Base-by-base conservation (phyloP, 83 land plant species). In the Picea abies region DNA sequence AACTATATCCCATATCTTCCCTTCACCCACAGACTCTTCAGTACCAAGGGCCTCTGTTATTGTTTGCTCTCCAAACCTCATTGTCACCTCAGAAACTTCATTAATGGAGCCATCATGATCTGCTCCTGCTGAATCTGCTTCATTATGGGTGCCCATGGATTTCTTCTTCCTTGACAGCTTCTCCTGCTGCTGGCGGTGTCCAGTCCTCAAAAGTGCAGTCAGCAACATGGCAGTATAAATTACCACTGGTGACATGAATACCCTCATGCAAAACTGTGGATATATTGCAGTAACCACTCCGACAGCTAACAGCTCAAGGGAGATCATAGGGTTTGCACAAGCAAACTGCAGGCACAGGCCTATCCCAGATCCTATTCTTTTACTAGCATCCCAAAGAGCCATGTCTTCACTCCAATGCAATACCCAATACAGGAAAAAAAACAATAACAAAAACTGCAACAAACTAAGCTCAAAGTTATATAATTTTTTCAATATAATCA, bases 211-310 rank as follows among this genome's bases (percentile, higher is more conserved):
- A 20, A 70, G 47, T 17, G 20, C 75, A 70, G 47, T 70, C 7
- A 70, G 75, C 3, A 70, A 70, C 44, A 70, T 35, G 8, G 9
- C 75, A 6, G 75, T 70, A 37, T 70, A 70, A 70, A 70, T 41
- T 35, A 70, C 75, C 19, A 70, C 75, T 70, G 75, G 75, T 70
- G 75, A 70, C 44, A 70, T 37, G 75, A 70, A 70, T 16, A 70
- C 22, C 75, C 75, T 70, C 44, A 70, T 35, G 75, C 75, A 70
- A 70, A 70, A 70, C 75, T 70, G 47, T 17, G 75, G 75, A 19
- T 17, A 70, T 0, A 37, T 35, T 6, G 19, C 39, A 16, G 44
- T 20, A 70, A 70, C n/a, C 9, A 70, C 35, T n/a, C 75, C 75
- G 37, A 37, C 44, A 70, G 44, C 17, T 2, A 70, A 70, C 22